These are phyloP conservation scores for Emmonsiellopsis sp. DNA, from an alignment of 2,329 filamentous ascomycete genomes.

Conservation along the genomic window DNA sequence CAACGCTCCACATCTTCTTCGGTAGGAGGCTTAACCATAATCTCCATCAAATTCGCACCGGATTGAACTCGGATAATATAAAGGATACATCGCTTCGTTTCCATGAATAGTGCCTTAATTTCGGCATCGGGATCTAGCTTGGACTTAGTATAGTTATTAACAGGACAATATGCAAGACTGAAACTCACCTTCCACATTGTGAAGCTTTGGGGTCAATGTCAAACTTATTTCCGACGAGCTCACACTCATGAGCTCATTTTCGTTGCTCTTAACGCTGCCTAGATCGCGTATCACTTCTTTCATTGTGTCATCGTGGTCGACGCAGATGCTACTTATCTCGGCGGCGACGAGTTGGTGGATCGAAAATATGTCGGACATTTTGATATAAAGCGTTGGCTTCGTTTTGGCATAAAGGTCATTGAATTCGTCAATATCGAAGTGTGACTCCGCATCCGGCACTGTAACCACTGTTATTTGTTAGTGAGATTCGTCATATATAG, in stretches of 20 bases:
- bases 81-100: slow-evolving; percentile 91
- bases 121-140: slow-evolving; percentile 74
- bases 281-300: slow-evolving; percentile 89
- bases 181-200: slow-evolving; percentile 62
- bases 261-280: slow-evolving; percentile 92
- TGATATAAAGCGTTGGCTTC: slow-evolving; percentile 97
- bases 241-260: slow-evolving; percentile 81
- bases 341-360: slow-evolving; percentile 81
- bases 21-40: slow-evolving; percentile 81
- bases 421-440: slow-evolving; percentile 98
- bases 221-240: slow-evolving; percentile 84
- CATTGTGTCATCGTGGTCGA: slow-evolving; percentile 73
- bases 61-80: slow-evolving; percentile 97
- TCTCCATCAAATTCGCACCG: slow-evolving; percentile 85
- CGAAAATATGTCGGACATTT: slow-evolving; percentile 94
- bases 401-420: slow-evolving; percentile 95
- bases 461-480: slow-evolving; percentile 55
- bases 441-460: slow-evolving; percentile 76
- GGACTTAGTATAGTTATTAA: background rate
- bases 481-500: slow-evolving; percentile 8
- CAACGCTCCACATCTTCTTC: slow-evolving; percentile 85
- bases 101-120: slow-evolving; percentile 89
- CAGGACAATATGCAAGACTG: slow-evolving; percentile 4
- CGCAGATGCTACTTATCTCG: slow-evolving; percentile 69
- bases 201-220: slow-evolving; percentile 80